Evolutionary conservation across 2,329 filamentous ascomycete genomes (phyloP).

Genomic region (Ophiocordyceps polyrhachis-furcata): DNA sequence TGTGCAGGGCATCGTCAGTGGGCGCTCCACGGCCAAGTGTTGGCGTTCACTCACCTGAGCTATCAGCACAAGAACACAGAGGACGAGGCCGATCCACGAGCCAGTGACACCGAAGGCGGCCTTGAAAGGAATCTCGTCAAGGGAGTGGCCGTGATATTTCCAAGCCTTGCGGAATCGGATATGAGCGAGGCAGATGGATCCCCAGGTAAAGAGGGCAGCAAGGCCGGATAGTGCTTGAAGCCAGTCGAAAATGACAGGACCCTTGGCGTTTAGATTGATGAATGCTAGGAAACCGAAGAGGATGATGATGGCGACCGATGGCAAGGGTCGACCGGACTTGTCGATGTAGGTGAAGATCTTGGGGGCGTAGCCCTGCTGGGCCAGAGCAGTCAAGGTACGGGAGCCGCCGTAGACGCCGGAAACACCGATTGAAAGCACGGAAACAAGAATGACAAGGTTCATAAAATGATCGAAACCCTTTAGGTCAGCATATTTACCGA

Average conservation of each 20-base stretch:
- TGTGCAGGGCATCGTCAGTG: slow-evolving; percentile 5
- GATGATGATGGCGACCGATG: slow-evolving; percentile 21
- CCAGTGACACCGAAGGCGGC: slow-evolving; percentile 42
- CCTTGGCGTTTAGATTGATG: slow-evolving; percentile 22
- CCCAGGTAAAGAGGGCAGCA: slow-evolving; percentile 44
- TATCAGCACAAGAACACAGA: slow-evolving; percentile 35
- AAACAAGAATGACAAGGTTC: slow-evolving; percentile 31
- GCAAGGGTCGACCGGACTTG: slow-evolving; percentile 27
- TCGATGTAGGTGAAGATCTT: slow-evolving; percentile 31
- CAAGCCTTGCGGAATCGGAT: slow-evolving; percentile 46
- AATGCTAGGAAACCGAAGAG: slow-evolving; percentile 25
- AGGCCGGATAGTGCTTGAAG: slow-evolving; percentile 42
- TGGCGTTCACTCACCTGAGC: slow-evolving; percentile 25
- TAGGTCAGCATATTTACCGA: slow-evolving; percentile 25
- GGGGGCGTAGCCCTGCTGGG: slow-evolving; percentile 31
- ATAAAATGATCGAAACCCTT: slow-evolving; percentile 26
- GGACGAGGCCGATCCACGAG: slow-evolving; percentile 40
- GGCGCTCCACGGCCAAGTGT: background rate
- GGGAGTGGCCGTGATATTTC: slow-evolving; percentile 35
- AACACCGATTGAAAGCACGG: slow-evolving; percentile 31
- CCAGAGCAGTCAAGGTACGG: slow-evolving; percentile 31
- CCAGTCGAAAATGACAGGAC: slow-evolving; percentile 39
- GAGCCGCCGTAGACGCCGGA: slow-evolving; percentile 33
- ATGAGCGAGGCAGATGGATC: slow-evolving; percentile 42
- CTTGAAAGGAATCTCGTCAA: slow-evolving; percentile 49